phyloP scores from a whole-genome alignment of 2,329 filamentous ascomycete species.

The Cryoendolithus antarcticus region DNA sequence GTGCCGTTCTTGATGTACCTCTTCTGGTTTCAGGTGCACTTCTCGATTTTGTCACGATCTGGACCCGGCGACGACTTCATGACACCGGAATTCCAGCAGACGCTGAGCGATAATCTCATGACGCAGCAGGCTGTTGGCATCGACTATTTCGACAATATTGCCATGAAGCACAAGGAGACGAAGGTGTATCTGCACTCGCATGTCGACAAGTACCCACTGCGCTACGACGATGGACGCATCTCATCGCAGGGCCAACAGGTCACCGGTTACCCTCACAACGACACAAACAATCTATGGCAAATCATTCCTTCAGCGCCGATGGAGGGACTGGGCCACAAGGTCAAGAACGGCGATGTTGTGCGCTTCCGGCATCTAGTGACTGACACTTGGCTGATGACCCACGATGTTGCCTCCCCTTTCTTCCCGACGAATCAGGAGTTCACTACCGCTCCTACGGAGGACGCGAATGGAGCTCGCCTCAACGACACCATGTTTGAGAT shows the following conservation, averaged over 20 bases:
- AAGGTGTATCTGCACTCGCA: slow-evolving; percentile 95
- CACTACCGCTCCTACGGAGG: slow-evolving; percentile 62
- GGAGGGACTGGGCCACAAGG: slow-evolving; percentile 48
- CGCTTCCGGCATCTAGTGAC: slow-evolving; percentile 79
- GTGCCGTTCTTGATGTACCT: slow-evolving; percentile 96
- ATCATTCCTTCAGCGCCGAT: slow-evolving; percentile 55
- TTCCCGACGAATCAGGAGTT: slow-evolving; percentile 98
- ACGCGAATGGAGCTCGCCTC: slow-evolving; percentile 59
- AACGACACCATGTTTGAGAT: slow-evolving; percentile 93
- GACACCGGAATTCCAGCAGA: slow-evolving; percentile 96
- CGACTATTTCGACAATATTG: slow-evolving; percentile 80
- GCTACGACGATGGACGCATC: slow-evolving; percentile 94
- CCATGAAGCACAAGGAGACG: slow-evolving; percentile 91
- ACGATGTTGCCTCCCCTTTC: slow-evolving; percentile 93
- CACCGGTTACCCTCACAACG: slow-evolving; percentile 93
- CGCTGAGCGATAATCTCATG: slow-evolving; percentile 88
- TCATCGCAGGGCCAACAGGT: slow-evolving; percentile 96
- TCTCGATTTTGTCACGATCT: slow-evolving; percentile 73
- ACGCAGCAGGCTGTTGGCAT: slow-evolving; percentile 76
- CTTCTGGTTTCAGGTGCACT: slow-evolving; percentile 99
- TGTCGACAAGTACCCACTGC: slow-evolving; percentile 72
- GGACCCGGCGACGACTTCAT: slow-evolving; percentile 98
- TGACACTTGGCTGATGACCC: slow-evolving; percentile 74
- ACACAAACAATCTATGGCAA: slow-evolving; percentile 98
- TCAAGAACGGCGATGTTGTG: slow-evolving; percentile 75